Evolutionary conservation across 345 rosid species (phyloP).

Genomic region (Camelina laxa): DNA sequence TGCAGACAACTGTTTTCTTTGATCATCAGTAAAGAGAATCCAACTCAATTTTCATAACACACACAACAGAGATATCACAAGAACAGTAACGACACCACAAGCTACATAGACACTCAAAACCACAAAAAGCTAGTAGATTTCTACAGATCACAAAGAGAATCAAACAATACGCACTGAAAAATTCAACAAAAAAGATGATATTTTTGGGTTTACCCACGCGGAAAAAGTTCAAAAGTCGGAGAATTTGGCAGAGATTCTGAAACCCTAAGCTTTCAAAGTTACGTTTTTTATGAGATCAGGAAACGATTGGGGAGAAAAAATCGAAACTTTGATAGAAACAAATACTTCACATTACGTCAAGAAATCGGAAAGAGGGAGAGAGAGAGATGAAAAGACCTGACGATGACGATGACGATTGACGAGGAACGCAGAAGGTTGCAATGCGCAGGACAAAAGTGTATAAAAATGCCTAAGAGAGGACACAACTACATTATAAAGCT

Average conservation of each 20-base stretch:
- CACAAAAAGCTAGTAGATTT: not conserved
- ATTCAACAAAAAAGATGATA: not conserved
- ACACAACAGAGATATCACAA: not conserved
- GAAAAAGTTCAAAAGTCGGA: conserved; percentile 1
- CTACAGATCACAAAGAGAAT: not conserved
- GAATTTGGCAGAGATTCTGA: not conserved
- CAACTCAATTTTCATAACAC: not conserved
- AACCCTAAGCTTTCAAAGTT: conserved; percentile 14
- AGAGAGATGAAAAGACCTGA: conserved; percentile 24
- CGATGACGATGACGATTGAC: conserved; percentile 1
- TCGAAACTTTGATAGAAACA: not conserved
- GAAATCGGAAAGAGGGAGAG: not conserved
- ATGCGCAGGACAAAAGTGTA: not conserved
- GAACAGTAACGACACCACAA: not conserved
- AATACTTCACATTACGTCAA: not conserved
- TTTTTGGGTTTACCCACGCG: not conserved
- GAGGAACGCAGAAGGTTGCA: not conserved
- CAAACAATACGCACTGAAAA: conserved; percentile 6
- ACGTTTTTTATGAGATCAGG: not conserved
- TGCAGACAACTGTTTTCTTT: conserved; percentile 29
- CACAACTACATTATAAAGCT: not conserved
- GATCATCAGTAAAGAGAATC: conserved; percentile 30
- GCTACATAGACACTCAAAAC: not conserved
- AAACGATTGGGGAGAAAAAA: not conserved
- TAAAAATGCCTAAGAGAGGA: too few species aligned